Evolutionary conservation across 2,329 filamentous ascomycete genomes (phyloP).

Genomic region (Davidsoniella neocaledoniae): DNA sequence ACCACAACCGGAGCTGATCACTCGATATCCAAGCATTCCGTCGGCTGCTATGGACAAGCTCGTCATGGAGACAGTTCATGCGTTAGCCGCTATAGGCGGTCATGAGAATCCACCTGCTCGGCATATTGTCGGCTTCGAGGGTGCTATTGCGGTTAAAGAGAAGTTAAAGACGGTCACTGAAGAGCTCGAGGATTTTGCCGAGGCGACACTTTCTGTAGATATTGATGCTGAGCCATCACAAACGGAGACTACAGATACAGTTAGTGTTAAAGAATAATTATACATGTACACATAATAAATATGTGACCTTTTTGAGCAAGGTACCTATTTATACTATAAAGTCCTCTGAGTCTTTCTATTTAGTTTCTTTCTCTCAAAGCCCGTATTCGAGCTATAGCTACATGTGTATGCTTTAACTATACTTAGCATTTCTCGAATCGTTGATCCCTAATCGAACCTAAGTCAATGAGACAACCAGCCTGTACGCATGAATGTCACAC

Average conservation of each 20-base stretch:
- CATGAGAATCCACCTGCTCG: constrained; percentile 90
- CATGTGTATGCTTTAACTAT: too few relatives aligned
- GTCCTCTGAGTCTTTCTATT: too few relatives aligned
- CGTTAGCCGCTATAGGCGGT: constrained; percentile 78
- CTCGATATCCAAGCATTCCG: constrained; percentile 59
- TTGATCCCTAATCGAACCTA: too few relatives aligned
- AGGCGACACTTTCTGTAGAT: constrained; percentile 73
- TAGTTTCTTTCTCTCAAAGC: too few relatives aligned
- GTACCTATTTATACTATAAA: too few relatives aligned
- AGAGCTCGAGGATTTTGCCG: constrained; percentile 89
- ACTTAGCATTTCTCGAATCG: too few relatives aligned
- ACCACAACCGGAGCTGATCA: constrained; percentile 29
- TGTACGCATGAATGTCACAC: too few relatives aligned
- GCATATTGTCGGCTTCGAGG: constrained; percentile 87
- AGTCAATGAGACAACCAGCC: too few relatives aligned
- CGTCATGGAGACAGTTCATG: constrained; percentile 78
- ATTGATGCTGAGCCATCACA: constrained; percentile 27
- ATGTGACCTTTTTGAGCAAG: too few relatives aligned
- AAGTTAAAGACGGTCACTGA: constrained; percentile 94
- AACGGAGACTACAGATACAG: constrained; percentile 31
- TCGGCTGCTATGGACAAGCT: constrained; percentile 52
- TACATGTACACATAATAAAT: too few relatives aligned
- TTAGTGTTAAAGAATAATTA: constrained; percentile 14
- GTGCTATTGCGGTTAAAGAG: constrained; percentile 75
- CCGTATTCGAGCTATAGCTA: too few relatives aligned